Evolutionary conservation across 208 protist genomes (phyloP).

Genomic region (Leishmania gerbilli): DNA sequence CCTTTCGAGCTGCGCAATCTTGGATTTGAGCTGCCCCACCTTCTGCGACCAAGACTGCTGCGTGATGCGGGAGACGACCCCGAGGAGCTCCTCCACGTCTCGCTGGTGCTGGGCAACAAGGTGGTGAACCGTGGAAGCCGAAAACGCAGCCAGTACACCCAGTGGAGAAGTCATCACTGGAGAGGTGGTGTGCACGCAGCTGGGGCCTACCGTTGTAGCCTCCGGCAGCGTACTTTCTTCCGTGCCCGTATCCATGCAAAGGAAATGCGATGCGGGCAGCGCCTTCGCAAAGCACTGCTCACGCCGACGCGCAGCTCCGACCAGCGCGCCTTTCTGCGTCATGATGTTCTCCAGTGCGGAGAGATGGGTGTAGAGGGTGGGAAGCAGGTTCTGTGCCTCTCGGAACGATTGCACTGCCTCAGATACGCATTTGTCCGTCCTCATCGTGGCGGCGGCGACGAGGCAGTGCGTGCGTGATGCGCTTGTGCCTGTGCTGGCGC

Average conservation of each 20-base stretch:
- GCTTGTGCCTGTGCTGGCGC: neutral
- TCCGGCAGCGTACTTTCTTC: neutral
- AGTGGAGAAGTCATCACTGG: constrained; percentile 43
- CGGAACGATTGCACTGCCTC: constrained; percentile 61
- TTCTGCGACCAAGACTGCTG: constrained; percentile 62
- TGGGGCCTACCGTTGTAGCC: neutral
- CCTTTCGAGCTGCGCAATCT: constrained; percentile 16
- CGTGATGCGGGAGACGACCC: constrained; percentile 33
- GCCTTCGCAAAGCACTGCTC: constrained; percentile 26
- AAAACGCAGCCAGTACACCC: constrained; percentile 56
- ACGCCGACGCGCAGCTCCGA: constrained; percentile 48
- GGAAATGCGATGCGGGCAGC: neutral
- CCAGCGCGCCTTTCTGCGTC: constrained; percentile 41
- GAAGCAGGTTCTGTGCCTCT: constrained; percentile 66
- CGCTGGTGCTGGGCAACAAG: constrained; percentile 63
- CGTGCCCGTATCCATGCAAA: constrained; percentile 6
- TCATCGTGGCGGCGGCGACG: neutral
- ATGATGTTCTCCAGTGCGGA: constrained; percentile 58
- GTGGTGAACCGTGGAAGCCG: constrained; percentile 36
- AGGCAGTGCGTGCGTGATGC: neutral
- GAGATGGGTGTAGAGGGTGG: constrained; percentile 45
- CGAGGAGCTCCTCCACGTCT: constrained; percentile 51
- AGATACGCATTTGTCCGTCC: constrained; percentile 15
- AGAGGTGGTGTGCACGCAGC: constrained; percentile 17
- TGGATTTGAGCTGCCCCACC: constrained; percentile 28